Evolutionary conservation across 75 land plant species (phyloP), one percentile per base, ranked within the genome.

Genomic region (Larix kaempferi): DNA sequence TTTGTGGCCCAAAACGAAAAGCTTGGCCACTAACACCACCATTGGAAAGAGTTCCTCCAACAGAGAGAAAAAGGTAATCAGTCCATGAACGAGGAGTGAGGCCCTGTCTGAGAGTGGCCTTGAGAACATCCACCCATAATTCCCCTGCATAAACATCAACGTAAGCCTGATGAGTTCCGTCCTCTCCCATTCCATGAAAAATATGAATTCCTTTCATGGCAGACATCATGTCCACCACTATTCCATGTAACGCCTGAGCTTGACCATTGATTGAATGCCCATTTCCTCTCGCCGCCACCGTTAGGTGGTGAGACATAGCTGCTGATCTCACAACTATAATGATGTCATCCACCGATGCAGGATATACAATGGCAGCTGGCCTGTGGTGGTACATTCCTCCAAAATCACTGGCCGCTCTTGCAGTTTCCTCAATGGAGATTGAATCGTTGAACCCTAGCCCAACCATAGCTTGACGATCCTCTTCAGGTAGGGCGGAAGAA

Each of bases 81-180:
- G 82, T 81, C 89, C 84, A 89, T 16, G 82, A 78, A 66, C 76
- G 74, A 74, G 93, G 94, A 29, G 92, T 77, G 27, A 89, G 59
- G 6, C 88, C 85, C 23, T 39, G 73, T 12, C 41, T 55, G n/a
- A 89, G 80, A 71, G 84, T 82, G 25, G 76, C 77, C 61, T 55
- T 74, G 55, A 93, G n/a, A n/a, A 91, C 90, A n/a, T 93, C 96
- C 54, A 86, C 82, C 96, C 96, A 93, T 78, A 93, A 78, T 78
- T 82, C 88, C 52, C 96, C 96, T 6, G 83, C 95, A 27, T 85
- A 60, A 19, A 88, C 90, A 82, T 16, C n/a, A 6, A 54, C 84
- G 52, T 84, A 84, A 8, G 82, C 57, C 49, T n/a, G n/a, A n/a
- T 37, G 0, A 21, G 49, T 71, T 1, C n/a, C n/a, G n/a, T 29